Base-by-base conservation (phyloP, 495 filamentous ascomycete genomes). In the Penicillium arizonense region DNA sequence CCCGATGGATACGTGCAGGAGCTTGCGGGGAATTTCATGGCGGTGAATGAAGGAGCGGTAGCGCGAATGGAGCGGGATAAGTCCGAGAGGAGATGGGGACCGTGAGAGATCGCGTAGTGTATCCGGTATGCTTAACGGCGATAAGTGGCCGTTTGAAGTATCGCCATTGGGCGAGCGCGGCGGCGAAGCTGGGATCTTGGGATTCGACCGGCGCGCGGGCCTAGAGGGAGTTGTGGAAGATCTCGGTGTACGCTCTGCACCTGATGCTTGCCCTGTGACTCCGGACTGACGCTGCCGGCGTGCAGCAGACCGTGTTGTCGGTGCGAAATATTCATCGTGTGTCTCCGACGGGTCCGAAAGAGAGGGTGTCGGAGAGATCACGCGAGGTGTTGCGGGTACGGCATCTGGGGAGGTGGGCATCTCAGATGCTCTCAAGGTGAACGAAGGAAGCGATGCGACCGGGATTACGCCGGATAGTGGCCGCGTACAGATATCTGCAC, bases 31-130 rank as follows among this genome's bases (percentile, higher is more conserved):
- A 36, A 77, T 78, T 52, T 75, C 79, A 57, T 77, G 76, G 26
- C 77, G 75, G 57, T 79, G 77, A 48, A 78, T 74, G 47, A 82
- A 77, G 51, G 54, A 60, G 57, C 78, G 68, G 64, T 80, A 72
- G 53, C 73, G 59, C 24, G 76, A 77, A 65, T 99, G 94, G 59
- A 97, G 91, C 20, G 94, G 94, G 53, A 99, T 99, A 5, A 99
- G 81, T 16, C 95, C 94, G 12, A 98, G 79, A 4, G 94, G 94
- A 50, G 87, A 91, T 3, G 94, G 94, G 49, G 88, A 92, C 53
- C 94, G 82, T 49, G 90, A 95, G 59, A 96, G 74, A 60, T 89
- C 86, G 33, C 87, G 82, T 85, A 62, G 50, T 62, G 76, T 82
- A 67, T 86, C 84, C 8, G 77, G 73, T 11, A 75, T 64, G 5